Percentiles rank a stretch among this genome's conserved stretches.
phyloP scores from a whole-genome alignment of 148 eudicot genomes.

The Rhododendron henanense region DNA sequence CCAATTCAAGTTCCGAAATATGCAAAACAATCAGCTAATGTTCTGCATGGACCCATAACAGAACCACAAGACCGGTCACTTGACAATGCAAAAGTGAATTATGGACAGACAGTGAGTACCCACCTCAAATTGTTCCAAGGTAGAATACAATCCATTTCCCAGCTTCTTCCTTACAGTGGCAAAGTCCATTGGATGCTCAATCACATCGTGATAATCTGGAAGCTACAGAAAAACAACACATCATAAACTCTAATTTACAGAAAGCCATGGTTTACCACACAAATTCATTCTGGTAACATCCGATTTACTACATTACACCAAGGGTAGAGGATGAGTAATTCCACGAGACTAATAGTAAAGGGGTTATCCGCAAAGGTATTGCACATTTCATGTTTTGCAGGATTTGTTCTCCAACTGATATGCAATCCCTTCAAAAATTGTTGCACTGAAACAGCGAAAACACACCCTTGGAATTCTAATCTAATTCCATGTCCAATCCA shows the following conservation, averaged over 20 bases:
- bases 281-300: background rate
- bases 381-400: background rate
- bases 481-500: background rate
- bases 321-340: background rate
- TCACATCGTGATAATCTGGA: slow-evolving; percentile 88
- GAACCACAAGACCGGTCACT: background rate
- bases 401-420: background rate
- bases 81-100: background rate
- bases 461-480: background rate
- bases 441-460: background rate
- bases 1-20: background rate
- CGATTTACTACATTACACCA: background rate
- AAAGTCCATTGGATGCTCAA: slow-evolving; percentile 93
- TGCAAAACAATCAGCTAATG: background rate
- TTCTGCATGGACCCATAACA: background rate
- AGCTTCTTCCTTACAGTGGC: slow-evolving; percentile 84
- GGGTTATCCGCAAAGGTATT: background rate
- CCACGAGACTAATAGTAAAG: background rate
- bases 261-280: background rate
- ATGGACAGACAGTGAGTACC: slow-evolving; percentile 10
- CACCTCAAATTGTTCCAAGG: slow-evolving; percentile 85
- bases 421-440: background rate
- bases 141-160: slow-evolving; percentile 59
- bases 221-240: slow-evolving; percentile 58
- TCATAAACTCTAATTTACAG: slow-evolving; percentile 5